phyloP scores from a whole-genome alignment of 306 rosid species.

The Spatholobus suberectus region DNA sequence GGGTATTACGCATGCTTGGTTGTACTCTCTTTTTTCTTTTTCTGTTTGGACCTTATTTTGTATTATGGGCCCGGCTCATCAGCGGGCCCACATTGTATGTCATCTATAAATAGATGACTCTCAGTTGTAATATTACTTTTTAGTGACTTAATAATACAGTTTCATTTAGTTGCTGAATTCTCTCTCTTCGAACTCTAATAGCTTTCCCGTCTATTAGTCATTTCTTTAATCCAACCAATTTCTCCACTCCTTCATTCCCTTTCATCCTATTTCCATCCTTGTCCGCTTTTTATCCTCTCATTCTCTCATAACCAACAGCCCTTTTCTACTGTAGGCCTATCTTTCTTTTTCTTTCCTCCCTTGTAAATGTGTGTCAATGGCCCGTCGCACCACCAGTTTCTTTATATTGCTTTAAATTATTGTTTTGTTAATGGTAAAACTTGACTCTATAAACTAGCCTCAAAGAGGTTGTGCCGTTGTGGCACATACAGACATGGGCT shows the following conservation, averaged over 20 bases:
- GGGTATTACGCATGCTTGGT: no score
- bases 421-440: slow-evolving; percentile 19
- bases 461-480: not conserved
- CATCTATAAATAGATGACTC: no score
- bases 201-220: not conserved
- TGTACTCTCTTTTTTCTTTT: no score
- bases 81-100: no score
- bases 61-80: no score
- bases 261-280: not conserved
- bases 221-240: not conserved
- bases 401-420: not conserved
- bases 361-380: not conserved
- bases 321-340: not conserved
- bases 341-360: not conserved
- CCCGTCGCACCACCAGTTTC: not conserved
- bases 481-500: slow-evolving; percentile 14
- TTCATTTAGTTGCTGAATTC: no score
- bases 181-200: no score
- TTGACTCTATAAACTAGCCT: slow-evolving; percentile 9
- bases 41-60: no score
- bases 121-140: no score
- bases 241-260: not conserved
- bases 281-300: not conserved
- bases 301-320: not conserved
- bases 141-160: no score